phyloP scores from a whole-genome alignment of 805 yeast species.

The Torulaspora delbrueckii region DNA sequence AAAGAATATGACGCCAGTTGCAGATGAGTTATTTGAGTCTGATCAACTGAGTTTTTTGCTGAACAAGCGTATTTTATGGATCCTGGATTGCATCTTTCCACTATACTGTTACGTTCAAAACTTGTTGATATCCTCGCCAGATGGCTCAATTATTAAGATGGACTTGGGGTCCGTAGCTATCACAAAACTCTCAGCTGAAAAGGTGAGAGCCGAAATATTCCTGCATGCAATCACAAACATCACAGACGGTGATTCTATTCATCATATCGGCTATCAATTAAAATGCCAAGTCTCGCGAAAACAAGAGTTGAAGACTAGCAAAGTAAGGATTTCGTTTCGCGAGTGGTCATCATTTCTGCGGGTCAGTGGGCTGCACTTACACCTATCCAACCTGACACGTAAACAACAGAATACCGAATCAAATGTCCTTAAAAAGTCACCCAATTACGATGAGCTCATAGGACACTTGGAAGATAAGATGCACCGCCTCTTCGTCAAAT shows the following conservation, averaged over 20 bases:
- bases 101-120: conserved; percentile 14
- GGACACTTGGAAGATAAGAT: conserved; percentile 3
- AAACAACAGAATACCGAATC: not conserved
- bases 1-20: not conserved
- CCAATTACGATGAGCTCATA: not conserved
- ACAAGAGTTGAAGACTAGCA: not conserved
- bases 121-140: conserved; percentile 8
- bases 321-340: conserved; percentile 7
- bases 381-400: conserved; percentile 7
- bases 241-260: conserved; percentile 16
- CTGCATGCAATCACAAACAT: conserved; percentile 17
- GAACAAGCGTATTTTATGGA: conserved; percentile 4
- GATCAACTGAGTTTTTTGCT: conserved; percentile 14
- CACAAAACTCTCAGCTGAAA: conserved; percentile 13
- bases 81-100: conserved; percentile 17
- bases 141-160: conserved; percentile 9
- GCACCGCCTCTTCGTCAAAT: not conserved
- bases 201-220: conserved; percentile 19
- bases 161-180: conserved; percentile 21
- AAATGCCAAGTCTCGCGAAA: conserved; percentile 10
- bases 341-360: conserved; percentile 23
- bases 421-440: not conserved
- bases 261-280: conserved; percentile 19
- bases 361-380: conserved; percentile 19
- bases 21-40: not conserved